Base-by-base conservation (phyloP, 495 filamentous ascomycete genomes). In the Xylaria venustula region DNA sequence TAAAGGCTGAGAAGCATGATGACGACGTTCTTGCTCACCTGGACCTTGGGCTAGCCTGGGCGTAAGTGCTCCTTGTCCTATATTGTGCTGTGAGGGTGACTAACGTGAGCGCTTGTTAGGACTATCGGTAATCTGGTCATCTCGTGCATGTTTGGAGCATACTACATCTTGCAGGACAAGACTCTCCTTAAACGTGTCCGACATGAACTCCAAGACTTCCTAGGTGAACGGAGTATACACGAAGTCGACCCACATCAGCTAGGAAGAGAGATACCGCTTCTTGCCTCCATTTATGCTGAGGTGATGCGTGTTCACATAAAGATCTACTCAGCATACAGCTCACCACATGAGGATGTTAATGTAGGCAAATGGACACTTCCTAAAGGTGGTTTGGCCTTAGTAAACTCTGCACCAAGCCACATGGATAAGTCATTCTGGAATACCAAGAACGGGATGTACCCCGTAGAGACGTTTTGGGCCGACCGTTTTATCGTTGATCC, bases 271-370 rank as follows among this genome's bases (percentile, higher is more conserved):
- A 42, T 57, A 14, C 69, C 72, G 9, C 59, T 75, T 15, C 64
- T 75, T 37, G 57, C 61, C 12, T 75, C 71, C 19, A 63, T 69
- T 26, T 75, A 68, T 46, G 67, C 71, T 15, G 72, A 73, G 54
- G 63, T 59, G 15, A 65, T 75, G 14, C 68, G 72, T 9, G 37
- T 73, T 14, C 58, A 68, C 56, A 54, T 64, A 32, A 52, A 64
- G 17, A 49, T 66, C n/a, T 69, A 66, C 52, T 42, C 64, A 11
- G 54, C 52, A 7, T 49, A 60, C 14, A 60, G 46, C 45, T 56
- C 63, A 7, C 55, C 54, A 3, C 49, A 63, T 47, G 52, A 23
- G 7, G 63, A 68, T 25, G 59, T 61, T 19, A 0, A 19, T 11
- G 26, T 63, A 4, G 61, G 61, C 7, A 45, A 37, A 52, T 68